Evolutionary conservation across 208 protist species (phyloP), one percentile per base, ranked within the genome.

Genomic region (Angomonas deanei): DNA sequence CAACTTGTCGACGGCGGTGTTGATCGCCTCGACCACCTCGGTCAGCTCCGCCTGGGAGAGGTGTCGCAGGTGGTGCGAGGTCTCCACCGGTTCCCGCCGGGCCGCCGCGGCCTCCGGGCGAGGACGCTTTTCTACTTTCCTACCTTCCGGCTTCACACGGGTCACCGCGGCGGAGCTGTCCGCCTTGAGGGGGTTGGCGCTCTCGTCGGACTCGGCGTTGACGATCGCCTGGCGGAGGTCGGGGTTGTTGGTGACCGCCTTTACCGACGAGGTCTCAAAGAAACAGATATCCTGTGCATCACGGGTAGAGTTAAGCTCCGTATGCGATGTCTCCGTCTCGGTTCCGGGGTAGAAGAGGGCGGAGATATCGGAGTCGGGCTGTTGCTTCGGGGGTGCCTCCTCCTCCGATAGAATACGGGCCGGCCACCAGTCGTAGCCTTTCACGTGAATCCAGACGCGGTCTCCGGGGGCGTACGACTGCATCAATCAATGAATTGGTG

Each of bases 261-360:
- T 94, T 61, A 85, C 76, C 6, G 88, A 94, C 3, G 83, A 91
- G 10, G 80, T 78, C 62, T 94, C 88, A 55, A 94, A 91, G 72
- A 80, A 89, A 49, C 78, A 82, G 32, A 94, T 83, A 58, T 77
- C 52, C 3, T 66, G 66, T 3, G 66, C 72, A 6, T 78, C 66
- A 59, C 57, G 59, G 58, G 60, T 52, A 61, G 64, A 72, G 63
- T 74, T 73, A 27, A 90, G 82, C 68, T 83, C 67, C 39, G 76
- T 68, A 1, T 83, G 52, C 31, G 70, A 78, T n/a, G 69, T 74
- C 13, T 63, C 66, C 15, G 80, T 86, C 30, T 65, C 62, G 19
- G 71, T 71, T 19, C 82, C 88, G 28, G 65, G 52, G 75, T 94
- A 92, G 64, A 87, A 88, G 68, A 78, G 63, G 2, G 92, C 78